Percentiles rank a stretch among this genome's conserved stretches.
These are phyloP conservation scores for Vitis hybrid DNA, from an alignment of 177 flowering plant genomes.

Conservation along the genomic window DNA sequence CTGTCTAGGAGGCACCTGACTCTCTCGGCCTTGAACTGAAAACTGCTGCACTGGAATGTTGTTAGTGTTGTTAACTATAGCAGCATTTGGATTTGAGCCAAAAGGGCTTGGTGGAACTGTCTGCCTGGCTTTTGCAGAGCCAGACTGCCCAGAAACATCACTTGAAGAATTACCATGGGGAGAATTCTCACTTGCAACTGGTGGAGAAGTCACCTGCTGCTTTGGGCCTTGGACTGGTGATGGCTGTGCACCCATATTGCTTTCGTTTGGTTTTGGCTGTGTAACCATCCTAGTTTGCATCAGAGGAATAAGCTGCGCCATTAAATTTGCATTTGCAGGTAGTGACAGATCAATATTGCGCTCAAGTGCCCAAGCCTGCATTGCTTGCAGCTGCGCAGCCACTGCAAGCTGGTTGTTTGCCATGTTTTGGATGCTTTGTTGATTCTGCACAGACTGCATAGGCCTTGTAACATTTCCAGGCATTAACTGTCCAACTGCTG, in stretches of 20 bases:
- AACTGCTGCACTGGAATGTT: conserved; percentile 50
- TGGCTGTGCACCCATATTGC: conserved; percentile 38
- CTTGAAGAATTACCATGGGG: conserved; percentile 68
- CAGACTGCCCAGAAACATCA: conserved; percentile 74
- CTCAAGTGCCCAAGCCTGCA: conserved; percentile 89
- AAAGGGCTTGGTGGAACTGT: conserved; percentile 45
- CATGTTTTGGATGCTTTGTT: conserved; percentile 49
- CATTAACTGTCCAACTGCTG: conserved; percentile 47
- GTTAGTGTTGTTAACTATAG: conserved; percentile 32
- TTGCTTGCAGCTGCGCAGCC: conserved; percentile 77
- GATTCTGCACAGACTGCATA: conserved; percentile 53
- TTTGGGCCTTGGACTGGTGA: conserved; percentile 44
- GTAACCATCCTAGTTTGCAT: conserved; percentile 76
- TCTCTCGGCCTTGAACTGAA: conserved; percentile 50
- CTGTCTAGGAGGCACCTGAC: conserved; percentile 53
- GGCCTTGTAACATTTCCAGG: conserved; percentile 51
- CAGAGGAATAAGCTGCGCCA: conserved; percentile 72
- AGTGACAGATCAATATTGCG: conserved; percentile 79
- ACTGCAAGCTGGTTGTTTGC: conserved; percentile 57
- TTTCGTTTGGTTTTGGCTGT: conserved; percentile 70
- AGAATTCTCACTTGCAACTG: conserved; percentile 63
- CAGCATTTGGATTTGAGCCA: conserved; percentile 37
- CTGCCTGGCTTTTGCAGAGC: conserved; percentile 57
- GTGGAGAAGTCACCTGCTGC: conserved; percentile 66
- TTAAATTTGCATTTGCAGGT: conserved; percentile 76